Base-by-base conservation (phyloP, 768 basidiomycete genomes). In the Lactifluus rugatus region DNA sequence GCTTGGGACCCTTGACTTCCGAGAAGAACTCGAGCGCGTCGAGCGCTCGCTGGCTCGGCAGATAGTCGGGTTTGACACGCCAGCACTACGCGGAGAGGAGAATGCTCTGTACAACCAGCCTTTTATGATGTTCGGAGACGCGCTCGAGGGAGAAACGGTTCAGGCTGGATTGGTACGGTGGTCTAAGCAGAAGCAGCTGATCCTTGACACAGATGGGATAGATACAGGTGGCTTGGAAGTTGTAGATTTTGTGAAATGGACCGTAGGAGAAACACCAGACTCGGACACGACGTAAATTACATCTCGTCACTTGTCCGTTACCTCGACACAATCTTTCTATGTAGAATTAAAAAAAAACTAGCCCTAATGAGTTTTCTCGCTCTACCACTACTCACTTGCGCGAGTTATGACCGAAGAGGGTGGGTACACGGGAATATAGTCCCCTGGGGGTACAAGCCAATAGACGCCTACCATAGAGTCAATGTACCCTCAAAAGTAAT, bases 1-100 rank as follows among this genome's bases (percentile, higher is more conserved):
- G 5, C 54, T 59, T 10, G 26, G 50, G 31, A 47, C 54, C 2
- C 47, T 41, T 14, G 55, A 56, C 5, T 64, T 64, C 36, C 32
- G 41, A 2, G 41, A 52, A 41, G 61, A 57, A 37, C 57, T 64
- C 36, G 61, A 59, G 44, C 59, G 58, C n/a, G 5, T 64, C 6
- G 61, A 64, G 45, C 60, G 62, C 10, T 34, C 62, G 34, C 46
- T 64, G 6, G 62, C 53, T 21, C 41, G 62, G 32, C 62, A 64
- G 41, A 64, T 64, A 7, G 62, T 62, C 5, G 62, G 62, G 14
- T 64, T 62, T 23, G 62, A 62, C 21, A 62, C 62, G 39, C 32
- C 14, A 7, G 36, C 53, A 25, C 48, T 64, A 53, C 61, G 56
- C 17, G 50, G 52, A 11, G 52, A 41, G 11, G 62, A 58, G 41